Evolutionary conservation across 331 rosid species (phyloP), one percentile per base, ranked within the genome.

Genomic region (Arachis monticola): DNA sequence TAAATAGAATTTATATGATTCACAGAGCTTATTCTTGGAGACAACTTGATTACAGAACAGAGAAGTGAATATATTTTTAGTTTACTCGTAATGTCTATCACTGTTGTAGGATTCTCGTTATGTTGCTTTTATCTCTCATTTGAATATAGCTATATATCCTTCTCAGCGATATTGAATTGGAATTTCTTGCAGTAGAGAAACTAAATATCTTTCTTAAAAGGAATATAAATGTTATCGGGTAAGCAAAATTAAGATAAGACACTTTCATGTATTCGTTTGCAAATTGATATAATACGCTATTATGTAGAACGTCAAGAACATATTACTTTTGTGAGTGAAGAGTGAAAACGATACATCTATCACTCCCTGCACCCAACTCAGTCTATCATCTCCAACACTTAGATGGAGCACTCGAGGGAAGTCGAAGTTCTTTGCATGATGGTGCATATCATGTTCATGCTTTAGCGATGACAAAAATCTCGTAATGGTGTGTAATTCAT

Each of bases 1-100:
- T 63, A 68, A 38, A 48, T 66, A 70, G 73, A 75, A n/a, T 63
- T 31, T 27, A 64, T 50, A 48, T 60, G 66, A 40, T 35, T 57
- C 35, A 12, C 73, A 62, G 67, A 61, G 35, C 51, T 57, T 47
- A 47, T 75, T 27, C 6, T 41, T 69, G 67, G 14, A 58, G 55
- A 41, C 22, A 9, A 42, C 22, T 27, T 35, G 42, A 35, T 46
- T 41, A 70, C 72, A 58, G 9, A 67, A 55, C 40, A 63, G 69
- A 76, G 76, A 52, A 13, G 60, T 56, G 59, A 30, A 11, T 59
- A 31, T 44, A 67, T 35, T 77, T 69, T 52, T 63, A 3, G 27
- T 59, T 68, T 27, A 9, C 5, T 80, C 14, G 13, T 17, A n/a
- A 2, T 67, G 73, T 64, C 64, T 55, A 40, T 64, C 48, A 14